Base-by-base conservation (phyloP, 305 asterid species). In the Stenogyne calaminthoides region DNA sequence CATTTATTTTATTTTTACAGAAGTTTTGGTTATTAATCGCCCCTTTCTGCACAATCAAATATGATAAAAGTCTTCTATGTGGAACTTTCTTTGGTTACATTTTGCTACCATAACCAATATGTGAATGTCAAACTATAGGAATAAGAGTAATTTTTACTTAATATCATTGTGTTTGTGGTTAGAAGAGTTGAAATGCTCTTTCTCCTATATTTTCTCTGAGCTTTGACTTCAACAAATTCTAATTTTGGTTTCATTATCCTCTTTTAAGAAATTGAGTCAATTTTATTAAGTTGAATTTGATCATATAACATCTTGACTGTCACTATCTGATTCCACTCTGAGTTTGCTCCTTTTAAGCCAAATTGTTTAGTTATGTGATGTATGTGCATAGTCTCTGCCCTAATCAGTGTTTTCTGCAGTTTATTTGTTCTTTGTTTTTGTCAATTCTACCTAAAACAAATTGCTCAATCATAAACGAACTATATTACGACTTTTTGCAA, bases 61-160 rank as follows among this genome's bases (percentile, higher is more conserved):
- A 40, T 59, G 67, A 52, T 65, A 36, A 19, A 49, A 4, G 11
- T 55, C 14, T 40, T 37, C 19, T 36, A 37, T 44, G 64, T 44
- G 20, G 70, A 20, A 29, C 71, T 61, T 68, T 62, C 22, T 16
- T 54, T 62, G 70, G n/a, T 22, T 29, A 44, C 55, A 67, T 15
- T n/a, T 62, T 42, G 36, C 69, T 60, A 27, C 15, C 59, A 49
- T 8, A 19, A 58, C 25, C 56, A 61, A 32, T 6, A 34, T 22
- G 67, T 60, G 67, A 74, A 54, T 56, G 61, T 54, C 46, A 9
- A 56, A 32, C 47, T 36, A 47, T 27, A 75, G 40, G 69, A n/a
- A 5, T n/a, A 8, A 10, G 7, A 18, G 67, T 47, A 18, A 40
- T 37, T 64, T 49, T 52, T 58, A 12, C 39, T 40, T 68, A 64